Conservation (phyloP, 768 basidiomycete genomes). For the Peribolospora kevripleyi region DNA sequence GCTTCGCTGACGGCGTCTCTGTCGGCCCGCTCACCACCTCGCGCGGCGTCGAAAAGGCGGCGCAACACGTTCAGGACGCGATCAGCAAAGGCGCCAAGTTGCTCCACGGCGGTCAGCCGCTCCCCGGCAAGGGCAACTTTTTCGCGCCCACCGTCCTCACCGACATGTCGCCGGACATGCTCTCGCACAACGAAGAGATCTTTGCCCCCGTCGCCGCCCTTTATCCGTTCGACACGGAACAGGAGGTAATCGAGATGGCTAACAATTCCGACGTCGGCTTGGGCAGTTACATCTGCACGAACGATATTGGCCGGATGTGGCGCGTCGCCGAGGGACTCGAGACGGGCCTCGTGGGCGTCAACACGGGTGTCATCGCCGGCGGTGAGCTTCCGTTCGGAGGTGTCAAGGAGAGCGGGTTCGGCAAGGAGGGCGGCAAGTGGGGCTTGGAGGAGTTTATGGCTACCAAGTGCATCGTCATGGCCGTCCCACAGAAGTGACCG, state of each 20-base stretch:
- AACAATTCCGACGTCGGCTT: constrained; percentile 64
- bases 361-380: constrained; percentile 55
- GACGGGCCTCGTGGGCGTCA: constrained; percentile 19
- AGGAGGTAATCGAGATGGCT: constrained; percentile 64
- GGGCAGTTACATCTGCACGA: constrained; percentile 42
- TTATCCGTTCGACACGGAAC: constrained; percentile 76
- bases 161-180: constrained; percentile 47
- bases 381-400: constrained; percentile 72
- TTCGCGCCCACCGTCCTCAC: constrained; percentile 70
- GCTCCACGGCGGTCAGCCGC: constrained; percentile 59
- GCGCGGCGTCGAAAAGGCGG: constrained; percentile 63
- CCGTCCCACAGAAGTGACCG: too few relatives aligned
- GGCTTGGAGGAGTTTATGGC: constrained; percentile 11
- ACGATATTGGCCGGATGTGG: constrained; percentile 73
- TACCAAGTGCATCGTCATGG: neutral
- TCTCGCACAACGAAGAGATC: constrained; percentile 56
- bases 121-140: constrained; percentile 34
- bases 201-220: constrained; percentile 60
- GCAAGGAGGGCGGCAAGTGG: constrained; percentile 32
- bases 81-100: constrained; percentile 61
- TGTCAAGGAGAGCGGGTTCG: constrained; percentile 48
- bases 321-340: constrained; percentile 87
- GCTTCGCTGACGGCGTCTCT: constrained; percentile 39
- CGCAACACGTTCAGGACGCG: constrained; percentile 67
- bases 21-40: constrained; percentile 85